phyloP scores from a whole-genome alignment of 805 yeast species.

The Yarrowia alimentaria region DNA sequence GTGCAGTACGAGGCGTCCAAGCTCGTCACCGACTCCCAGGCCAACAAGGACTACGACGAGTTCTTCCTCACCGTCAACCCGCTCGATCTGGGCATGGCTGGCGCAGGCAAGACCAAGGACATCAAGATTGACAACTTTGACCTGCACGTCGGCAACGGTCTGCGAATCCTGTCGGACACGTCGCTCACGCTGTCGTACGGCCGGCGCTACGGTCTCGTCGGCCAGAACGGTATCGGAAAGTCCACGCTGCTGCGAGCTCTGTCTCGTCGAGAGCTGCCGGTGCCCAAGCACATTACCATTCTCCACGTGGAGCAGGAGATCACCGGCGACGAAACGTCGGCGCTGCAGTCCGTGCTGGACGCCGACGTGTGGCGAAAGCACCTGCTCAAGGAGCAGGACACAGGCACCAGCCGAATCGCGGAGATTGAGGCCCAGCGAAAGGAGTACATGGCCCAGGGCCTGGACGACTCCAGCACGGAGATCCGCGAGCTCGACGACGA shows the following conservation, averaged over 20 bases:
- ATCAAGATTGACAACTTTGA: conserved; percentile 91
- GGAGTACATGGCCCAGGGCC: conserved; percentile 29
- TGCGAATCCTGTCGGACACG: conserved; percentile 86
- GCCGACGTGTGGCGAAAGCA: conserved; percentile 99
- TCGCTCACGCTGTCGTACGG: conserved; percentile 85
- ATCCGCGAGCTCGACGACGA: conserved; percentile 82
- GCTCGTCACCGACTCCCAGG: conserved; percentile 58
- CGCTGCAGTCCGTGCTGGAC: conserved; percentile 92
- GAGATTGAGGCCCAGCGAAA: conserved; percentile 69
- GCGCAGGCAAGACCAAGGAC: conserved; percentile 87
- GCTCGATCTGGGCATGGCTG: conserved; percentile 62
- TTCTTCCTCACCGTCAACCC: conserved; percentile 96
- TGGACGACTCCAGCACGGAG: conserved; percentile 44
- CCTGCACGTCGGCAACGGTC: conserved; percentile 92
- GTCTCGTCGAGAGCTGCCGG: conserved; percentile 87
- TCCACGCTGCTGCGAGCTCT: conserved; percentile 89
- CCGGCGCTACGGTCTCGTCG: conserved; percentile 94
- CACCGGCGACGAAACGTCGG: conserved; percentile 86
- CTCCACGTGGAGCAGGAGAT: conserved; percentile 97
- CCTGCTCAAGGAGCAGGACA: conserved; percentile 67
- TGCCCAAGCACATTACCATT: conserved; percentile 93
- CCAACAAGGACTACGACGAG: conserved; percentile 79
- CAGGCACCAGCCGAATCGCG: conserved; percentile 59
- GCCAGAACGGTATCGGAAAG: conserved; percentile 99
- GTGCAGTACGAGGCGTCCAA: conserved; percentile 72